Evolutionary conservation across 148 eudicot species (phyloP), one percentile per base, ranked within the genome.

Genomic region (Spergularia bocconei): DNA sequence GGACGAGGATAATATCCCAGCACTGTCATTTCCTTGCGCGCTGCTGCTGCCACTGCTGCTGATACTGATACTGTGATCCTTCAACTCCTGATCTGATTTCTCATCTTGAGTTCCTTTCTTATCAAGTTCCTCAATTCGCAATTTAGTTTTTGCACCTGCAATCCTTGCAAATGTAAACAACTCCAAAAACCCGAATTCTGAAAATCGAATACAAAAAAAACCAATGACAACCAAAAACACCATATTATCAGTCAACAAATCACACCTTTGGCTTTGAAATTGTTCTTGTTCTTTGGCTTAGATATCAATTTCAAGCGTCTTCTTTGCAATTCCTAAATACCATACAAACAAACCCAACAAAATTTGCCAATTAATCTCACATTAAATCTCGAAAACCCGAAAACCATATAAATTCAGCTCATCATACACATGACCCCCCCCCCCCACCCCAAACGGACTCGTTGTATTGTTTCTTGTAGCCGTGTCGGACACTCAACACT

Each of bases 301-400:
- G 85, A 83, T 83, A 85, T 85, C 41, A 91, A 75, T 81, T 86
- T 84, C 84, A 91, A 82, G 16, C 97, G 90, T 72, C 91, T 89
- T 66, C 73, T 78, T 75, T 85, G 97, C 80, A 91, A 81, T 80
- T 91, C 97, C 97, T 91, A 79, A 47, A 14, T 36, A 47, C 29
- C 21, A 55, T 9, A 56, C 11, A 17, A 47, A 36, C 75, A 53
- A 5, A 7, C 21, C 16, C 38, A 20, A 63, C 29, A 57, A 12
- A 57, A 55, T 8, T 4, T 13, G 38, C 3, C 36, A 29, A 29
- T 29, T 4, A 29, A 29, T 29, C 36, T 29, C 36, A 29, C 36
- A 29, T 2, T 29, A 29, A 29, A 29, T 4, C 36, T 2, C 36
- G 36, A 29, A 29, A 29, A 29, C 3, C 36, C 36, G 36, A 29